Evolutionary conservation across 2,329 filamentous ascomycete genomes (phyloP), one percentile per base, ranked within the genome.

Genomic region (Curvularia lunata): DNA sequence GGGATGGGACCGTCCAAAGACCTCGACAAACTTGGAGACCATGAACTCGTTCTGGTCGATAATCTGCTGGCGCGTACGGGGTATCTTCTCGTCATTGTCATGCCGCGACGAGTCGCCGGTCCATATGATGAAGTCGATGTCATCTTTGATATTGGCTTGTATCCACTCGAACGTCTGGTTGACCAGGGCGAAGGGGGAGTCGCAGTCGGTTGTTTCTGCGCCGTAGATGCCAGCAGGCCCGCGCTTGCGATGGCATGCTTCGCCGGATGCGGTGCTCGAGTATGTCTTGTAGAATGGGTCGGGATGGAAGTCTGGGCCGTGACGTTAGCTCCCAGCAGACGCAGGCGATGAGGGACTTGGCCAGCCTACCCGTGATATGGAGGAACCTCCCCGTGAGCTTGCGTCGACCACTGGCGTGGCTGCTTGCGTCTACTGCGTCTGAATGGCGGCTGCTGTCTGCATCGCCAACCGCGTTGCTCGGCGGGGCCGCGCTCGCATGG

Each of bases 91-190:
- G 74, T 97, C 92, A 75, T 89, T 94, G 77, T 97, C 93, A 77
- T 97, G 92, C 63, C 92, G 86, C 19, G 91, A 91, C 30, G 90
- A 94, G 76, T 97, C 92, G 64, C 92, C 92, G 1, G 93, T 97
- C 92, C 92, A 97, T 48, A 97, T 81, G 48, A 97, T 88, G 74
- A 97, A 97, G 75, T 97, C 92, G 63, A 97, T 84, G 3, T 88
- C 79, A 72, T 93, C 89, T 72, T 85, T 89, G 56, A 97, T 72
- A 69, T 96, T 88, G 42, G 87, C 84, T 43, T 86, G 82, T 50
- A 99, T 89, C 94, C 94, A 99, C 70, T 88, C 84, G 72, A 98
- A 91, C 0, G 94, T 98, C 68, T 91, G 90, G 75, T 98, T 91
- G 60, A 97, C 82, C 18, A 99, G 86, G 0, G 88, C 81, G 58